Conservation (phyloP, 129 eudicot genomes). For the Chrysanthemum makinoi region DNA sequence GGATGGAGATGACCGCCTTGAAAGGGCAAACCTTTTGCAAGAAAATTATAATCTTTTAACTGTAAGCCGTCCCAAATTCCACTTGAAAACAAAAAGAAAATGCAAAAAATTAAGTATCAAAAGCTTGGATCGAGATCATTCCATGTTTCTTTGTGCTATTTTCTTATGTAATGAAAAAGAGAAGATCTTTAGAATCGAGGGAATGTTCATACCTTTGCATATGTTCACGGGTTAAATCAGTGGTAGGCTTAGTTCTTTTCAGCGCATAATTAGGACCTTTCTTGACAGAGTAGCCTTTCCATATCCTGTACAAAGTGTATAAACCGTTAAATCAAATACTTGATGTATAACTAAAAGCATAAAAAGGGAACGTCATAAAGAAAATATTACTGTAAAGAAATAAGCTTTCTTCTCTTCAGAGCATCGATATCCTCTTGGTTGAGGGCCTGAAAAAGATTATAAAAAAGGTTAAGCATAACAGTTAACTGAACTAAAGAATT, state of each 20-base stretch:
- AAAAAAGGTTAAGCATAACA: conserved; percentile 6
- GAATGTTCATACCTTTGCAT: background rate
- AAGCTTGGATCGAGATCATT: too few species aligned
- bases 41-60: conserved; percentile 89
- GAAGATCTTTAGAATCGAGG: too few species aligned
- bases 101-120: background rate
- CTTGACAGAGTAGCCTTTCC: conserved; percentile 84
- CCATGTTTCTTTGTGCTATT: too few species aligned
- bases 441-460: conserved; percentile 45
- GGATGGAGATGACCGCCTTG: conserved; percentile 96
- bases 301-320: conserved; percentile 47
- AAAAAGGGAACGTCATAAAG: too few species aligned
- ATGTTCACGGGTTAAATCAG: conserved; percentile 82
- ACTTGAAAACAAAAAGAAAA: conserved; percentile 44
- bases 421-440: conserved; percentile 57
- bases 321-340: conserved; percentile 16
- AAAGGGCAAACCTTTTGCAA: conserved; percentile 82
- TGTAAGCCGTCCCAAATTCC: conserved; percentile 83
- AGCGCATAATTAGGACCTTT: conserved; percentile 92
- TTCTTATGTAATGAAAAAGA: too few species aligned
- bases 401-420: conserved; percentile 77
- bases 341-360: conserved; percentile 4
- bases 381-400: conserved; percentile 5
- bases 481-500: too few species aligned
- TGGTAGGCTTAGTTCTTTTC: conserved; percentile 77